Evolutionary conservation across 2,329 filamentous ascomycete genomes (phyloP), one percentile per base, ranked within the genome.

Genomic region (Trichoderma atroviride): DNA sequence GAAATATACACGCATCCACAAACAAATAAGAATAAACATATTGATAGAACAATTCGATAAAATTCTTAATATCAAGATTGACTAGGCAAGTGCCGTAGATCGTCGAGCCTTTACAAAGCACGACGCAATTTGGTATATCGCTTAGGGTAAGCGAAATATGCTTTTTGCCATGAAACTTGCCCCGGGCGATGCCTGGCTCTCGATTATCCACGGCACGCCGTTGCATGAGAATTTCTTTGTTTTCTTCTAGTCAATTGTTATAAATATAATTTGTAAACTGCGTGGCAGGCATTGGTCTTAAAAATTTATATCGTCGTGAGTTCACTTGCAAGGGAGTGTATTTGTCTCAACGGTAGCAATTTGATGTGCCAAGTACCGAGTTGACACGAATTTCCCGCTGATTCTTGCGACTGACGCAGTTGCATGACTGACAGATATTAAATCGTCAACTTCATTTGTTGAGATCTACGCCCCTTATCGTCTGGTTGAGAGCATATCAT

Each of bases 101-200:
- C 37, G 31, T 22, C 55, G 13, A 10, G 55, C 27, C 40, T 35
- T 40, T 59, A 31, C 37, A 22, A 19, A n/a, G 22, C 16, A 16
- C 53, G 40, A 29, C 22, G 27, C 7, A 11, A 14, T n/a, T 31
- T 55, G 50, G 50, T 62, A 47, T 69, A 35, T 69, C 66, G 64
- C 64, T 67, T 59, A 59, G 11, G 31, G 19, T 56, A 67, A 67
- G 55, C 64, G 64, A 67, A 50, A 67, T 67, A 67, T 13, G 55
- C 22, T 29, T 29, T 40, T 66, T 40, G 53, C 63, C 35, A 22
- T 47, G 19, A 31, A 43, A 35, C 62, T 16, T 55, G 33, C 13
- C 50, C 50, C 14, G 4, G 11, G 11, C 11, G 50, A 7, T 53
- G 13, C 50, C 50, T 3, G 11, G 22, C 24, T 53, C 13, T 14